Percentiles rank a stretch among this genome's conserved stretches.
phyloP scores from a whole-genome alignment of 345 rosid species.

The Citrus sinensis region DVS_A1.0 CM039163.1:32288501-32289000 shows the following conservation, averaged over 20 bases:
- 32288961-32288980: not conserved
- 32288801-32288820: not conserved
- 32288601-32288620: conserved; percentile 55
- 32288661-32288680: conserved; percentile 47
- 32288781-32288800: conserved; percentile 20
- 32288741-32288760: conserved; percentile 83
- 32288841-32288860: not conserved
- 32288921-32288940: not conserved
- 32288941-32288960: not conserved
- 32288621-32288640: conserved; percentile 11
- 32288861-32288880: not conserved
- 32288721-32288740: conserved; percentile 97
- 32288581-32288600: conserved; percentile 92
- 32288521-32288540: conserved; percentile 90
- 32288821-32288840: not conserved
- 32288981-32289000: not conserved
- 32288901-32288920: not conserved
- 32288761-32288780: conserved; percentile 94
- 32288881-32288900: not conserved
- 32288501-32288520: conserved; percentile 4
- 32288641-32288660: conserved; percentile 11
- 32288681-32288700: conserved; percentile 99
- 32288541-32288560: conserved; percentile 99
- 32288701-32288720: conserved; percentile 98
- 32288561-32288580: conserved; percentile 92